Percentiles rank a stretch among this genome's conserved stretches.
Conservation (phyloP, 352 stramenopile genomes). For the Saprolegnia parasitica region DNA sequence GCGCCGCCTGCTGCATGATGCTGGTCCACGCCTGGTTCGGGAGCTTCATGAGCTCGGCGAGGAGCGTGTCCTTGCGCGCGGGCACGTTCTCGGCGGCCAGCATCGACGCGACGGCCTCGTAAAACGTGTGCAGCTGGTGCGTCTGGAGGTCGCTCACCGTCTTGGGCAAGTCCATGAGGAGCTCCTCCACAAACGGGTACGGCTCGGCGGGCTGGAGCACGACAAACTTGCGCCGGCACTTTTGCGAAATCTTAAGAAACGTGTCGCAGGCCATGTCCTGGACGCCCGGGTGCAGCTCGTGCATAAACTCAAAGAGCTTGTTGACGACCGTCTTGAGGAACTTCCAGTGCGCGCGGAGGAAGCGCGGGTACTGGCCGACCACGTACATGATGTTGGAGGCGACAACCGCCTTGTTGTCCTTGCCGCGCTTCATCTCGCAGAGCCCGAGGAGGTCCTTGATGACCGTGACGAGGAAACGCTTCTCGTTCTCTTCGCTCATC, state of each 20-base stretch:
- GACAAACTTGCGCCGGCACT: constrained; percentile 98
- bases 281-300: constrained; percentile 98
- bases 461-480: constrained; percentile 98
- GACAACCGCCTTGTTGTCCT: constrained; percentile 99
- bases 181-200: constrained; percentile 95
- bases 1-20: constrained; percentile 72
- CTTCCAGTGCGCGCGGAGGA: constrained; percentile 99
- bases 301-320: constrained; percentile 99
- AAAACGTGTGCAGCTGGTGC: constrained; percentile 99
- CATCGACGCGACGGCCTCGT: constrained; percentile 95
- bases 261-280: constrained; percentile 99
- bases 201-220: constrained; percentile 91
- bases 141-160: constrained; percentile 98
- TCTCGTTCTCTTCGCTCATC: constrained; percentile 99
- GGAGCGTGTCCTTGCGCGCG: constrained; percentile 85
- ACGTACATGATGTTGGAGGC: constrained; percentile 99
- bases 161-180: constrained; percentile 91
- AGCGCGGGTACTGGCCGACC: constrained; percentile 99
- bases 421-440: constrained; percentile 97
- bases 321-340: constrained; percentile 99
- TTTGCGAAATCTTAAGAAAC: constrained; percentile 98
- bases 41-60: constrained; percentile 94
- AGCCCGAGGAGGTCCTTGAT: constrained; percentile 99
- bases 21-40: constrained; percentile 90
- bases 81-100: constrained; percentile 67